A percentile compares a stretch with the other conserved stretches of the same genome.
These are phyloP conservation scores for Sclerotinia glacialis DNA, from an alignment of 2,329 filamentous ascomycete genomes.

Conservation along the genomic window DNA sequence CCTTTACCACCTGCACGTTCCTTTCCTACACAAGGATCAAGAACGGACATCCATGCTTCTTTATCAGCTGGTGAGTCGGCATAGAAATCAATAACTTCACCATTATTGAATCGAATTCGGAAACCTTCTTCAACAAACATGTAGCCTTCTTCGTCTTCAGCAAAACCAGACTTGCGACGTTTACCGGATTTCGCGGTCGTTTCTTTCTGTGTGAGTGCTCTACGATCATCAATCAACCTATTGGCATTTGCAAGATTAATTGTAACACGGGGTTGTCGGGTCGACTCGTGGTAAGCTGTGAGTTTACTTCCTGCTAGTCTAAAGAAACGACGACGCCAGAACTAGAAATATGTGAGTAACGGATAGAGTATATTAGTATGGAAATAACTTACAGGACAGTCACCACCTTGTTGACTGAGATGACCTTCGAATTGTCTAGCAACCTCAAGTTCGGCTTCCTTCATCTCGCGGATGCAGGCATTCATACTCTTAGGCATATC, in stretches of 20 bases:
- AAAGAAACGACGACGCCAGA: constrained; percentile 97
- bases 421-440: constrained; percentile 81
- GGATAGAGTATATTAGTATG: background rate
- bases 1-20: constrained; percentile 50
- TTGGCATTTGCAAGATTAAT: constrained; percentile 94
- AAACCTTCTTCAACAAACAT: constrained; percentile 99
- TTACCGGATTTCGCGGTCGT: constrained; percentile 72
- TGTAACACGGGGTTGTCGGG: constrained; percentile 89
- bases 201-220: constrained; percentile 78
- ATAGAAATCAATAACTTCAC: constrained; percentile 84
- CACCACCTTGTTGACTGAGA: constrained; percentile 93
- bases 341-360: constrained; percentile 56
- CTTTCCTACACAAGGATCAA: constrained; percentile 64
- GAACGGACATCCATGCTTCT: constrained; percentile 89
- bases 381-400: constrained; percentile 77
- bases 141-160: constrained; percentile 97
- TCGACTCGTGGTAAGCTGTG: constrained; percentile 94
- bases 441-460: constrained; percentile 79
- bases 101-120: constrained; percentile 97
- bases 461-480: constrained; percentile 88
- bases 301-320: constrained; percentile 87
- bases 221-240: constrained; percentile 90
- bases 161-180: constrained; percentile 90
- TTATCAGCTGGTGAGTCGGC: constrained; percentile 83
- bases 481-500: constrained; percentile 99